Conservation (phyloP, 148 eudicot genomes). For the Chenopodium album region DNA sequence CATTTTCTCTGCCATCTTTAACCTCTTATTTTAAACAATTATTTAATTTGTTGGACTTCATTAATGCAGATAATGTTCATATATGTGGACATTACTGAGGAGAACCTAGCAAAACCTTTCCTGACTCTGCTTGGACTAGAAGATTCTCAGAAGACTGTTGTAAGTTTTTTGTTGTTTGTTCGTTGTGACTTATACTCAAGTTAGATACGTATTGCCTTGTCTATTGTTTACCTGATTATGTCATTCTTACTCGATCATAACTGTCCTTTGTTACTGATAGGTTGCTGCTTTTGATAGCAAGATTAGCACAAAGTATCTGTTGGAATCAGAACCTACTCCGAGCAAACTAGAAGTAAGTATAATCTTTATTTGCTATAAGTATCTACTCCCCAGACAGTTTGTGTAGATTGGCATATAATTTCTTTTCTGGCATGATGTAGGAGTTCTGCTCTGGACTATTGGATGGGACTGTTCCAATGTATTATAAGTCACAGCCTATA, state of each 20-base stretch:
- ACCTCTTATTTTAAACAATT: background rate
- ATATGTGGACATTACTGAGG: conserved; percentile 61
- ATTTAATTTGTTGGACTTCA: background rate
- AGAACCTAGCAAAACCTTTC: conserved; percentile 92
- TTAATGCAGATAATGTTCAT: conserved; percentile 69
- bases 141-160: conserved; percentile 72
- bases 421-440: conserved; percentile 37
- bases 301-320: conserved; percentile 70
- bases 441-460: conserved; percentile 71
- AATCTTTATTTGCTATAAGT: background rate
- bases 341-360: conserved; percentile 57
- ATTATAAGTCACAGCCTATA: conserved; percentile 72
- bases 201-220: background rate
- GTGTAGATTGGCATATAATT: background rate
- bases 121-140: conserved; percentile 77
- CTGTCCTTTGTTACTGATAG: conserved; percentile 36
- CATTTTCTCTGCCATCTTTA: conserved; percentile 2
- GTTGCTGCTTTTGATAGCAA: conserved; percentile 84
- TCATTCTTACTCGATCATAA: background rate
- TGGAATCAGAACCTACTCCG: conserved; percentile 67
- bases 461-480: conserved; percentile 50
- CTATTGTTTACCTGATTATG: background rate
- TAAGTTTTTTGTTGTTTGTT: conserved; percentile 35
- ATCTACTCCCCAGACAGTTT: background rate
- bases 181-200: background rate